Evolutionary conservation across 2,329 filamentous ascomycete genomes (phyloP), one percentile per base, ranked within the genome.

Genomic region (Penicillium occitanis): DNA sequence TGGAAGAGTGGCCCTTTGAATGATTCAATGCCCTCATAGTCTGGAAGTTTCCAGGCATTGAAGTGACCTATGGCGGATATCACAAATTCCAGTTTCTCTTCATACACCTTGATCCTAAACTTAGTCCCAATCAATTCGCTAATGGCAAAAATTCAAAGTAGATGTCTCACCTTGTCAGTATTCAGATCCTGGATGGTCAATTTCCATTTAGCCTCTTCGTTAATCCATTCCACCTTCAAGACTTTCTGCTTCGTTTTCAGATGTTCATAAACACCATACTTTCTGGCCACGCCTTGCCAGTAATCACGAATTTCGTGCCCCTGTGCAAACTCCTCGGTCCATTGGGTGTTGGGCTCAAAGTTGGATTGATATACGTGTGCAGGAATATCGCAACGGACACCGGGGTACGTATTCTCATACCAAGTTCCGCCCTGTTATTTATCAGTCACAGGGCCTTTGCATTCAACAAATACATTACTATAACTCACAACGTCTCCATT

Each of bases 291-390:
- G 0, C 75, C 75, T 70, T 90, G 83, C 87, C 88, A 88, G 72
- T 92, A 92, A 17, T 86, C 82, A 6, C 82, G 78, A 66, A 92
- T 92, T 74, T 92, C 90, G 3, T 78, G 73, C 0, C 89, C 89
- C 44, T 86, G 85, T 0, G 89, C 85, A 71, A 90, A 92, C 67
- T 88, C 83, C 70, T 91, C 87, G 0, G 83, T 84, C 90, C 90
- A 92, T 69, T 90, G 82, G 0, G 83, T 85, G 65, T 91, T 91
- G 0, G 88, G 88, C 6, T 82, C 81, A 73, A 91, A 91, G 0
- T 86, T 87, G 7, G 85, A 85, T 72, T 91, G 89, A 70, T 92
- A 92, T 22, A 89, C 87, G 73, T 90, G 87, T 0, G 88, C 85
- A 0, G 89, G 88, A 14, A 91, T 86, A 73, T 91, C 88, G 70